Evolutionary conservation across 495 filamentous ascomycete genomes (phyloP).

Genomic region (Penicillium diatomitis): DNA sequence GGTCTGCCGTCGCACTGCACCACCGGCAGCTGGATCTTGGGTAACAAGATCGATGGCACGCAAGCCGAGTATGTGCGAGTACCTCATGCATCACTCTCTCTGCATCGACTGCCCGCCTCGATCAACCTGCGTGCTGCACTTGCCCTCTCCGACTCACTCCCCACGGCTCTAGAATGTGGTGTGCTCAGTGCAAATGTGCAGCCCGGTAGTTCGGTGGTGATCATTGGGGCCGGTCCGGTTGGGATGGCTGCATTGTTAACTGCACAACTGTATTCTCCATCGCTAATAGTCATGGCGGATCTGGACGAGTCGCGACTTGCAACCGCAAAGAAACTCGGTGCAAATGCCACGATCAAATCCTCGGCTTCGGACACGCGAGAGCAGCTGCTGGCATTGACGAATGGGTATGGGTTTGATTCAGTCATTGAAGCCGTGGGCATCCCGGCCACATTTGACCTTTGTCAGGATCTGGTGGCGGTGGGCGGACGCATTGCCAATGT

Average conservation of each 20-base stretch:
- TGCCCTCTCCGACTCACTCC: conserved; percentile 39
- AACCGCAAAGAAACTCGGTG: conserved; percentile 35
- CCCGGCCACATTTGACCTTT: conserved; percentile 35
- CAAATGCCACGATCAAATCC: conserved; percentile 28
- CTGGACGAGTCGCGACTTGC: conserved; percentile 31
- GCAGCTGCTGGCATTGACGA: conserved; percentile 27
- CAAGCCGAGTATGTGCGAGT: conserved; percentile 44
- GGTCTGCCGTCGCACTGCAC: conserved; percentile 31
- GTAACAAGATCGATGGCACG: conserved; percentile 37
- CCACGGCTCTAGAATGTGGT: conserved; percentile 42
- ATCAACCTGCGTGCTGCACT: conserved; percentile 31
- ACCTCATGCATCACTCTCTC: conserved; percentile 33
- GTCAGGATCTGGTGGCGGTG: conserved; percentile 39
- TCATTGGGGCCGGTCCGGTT: conserved; percentile 45
- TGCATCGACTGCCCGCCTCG: conserved; percentile 27
- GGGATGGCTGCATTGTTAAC: conserved; percentile 40
- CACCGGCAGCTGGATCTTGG: conserved; percentile 33
- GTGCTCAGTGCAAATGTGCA: conserved; percentile 35
- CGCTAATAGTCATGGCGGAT: conserved; percentile 37
- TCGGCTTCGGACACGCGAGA: conserved; percentile 17
- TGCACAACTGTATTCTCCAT: conserved; percentile 36
- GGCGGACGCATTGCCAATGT: conserved; percentile 45
- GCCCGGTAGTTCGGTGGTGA: conserved; percentile 35
- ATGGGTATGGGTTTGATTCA: conserved; percentile 39
- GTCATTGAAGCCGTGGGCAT: conserved; percentile 49